Base-by-base conservation (phyloP, 768 basidiomycete species). In the Obba rivulosa region DNA sequence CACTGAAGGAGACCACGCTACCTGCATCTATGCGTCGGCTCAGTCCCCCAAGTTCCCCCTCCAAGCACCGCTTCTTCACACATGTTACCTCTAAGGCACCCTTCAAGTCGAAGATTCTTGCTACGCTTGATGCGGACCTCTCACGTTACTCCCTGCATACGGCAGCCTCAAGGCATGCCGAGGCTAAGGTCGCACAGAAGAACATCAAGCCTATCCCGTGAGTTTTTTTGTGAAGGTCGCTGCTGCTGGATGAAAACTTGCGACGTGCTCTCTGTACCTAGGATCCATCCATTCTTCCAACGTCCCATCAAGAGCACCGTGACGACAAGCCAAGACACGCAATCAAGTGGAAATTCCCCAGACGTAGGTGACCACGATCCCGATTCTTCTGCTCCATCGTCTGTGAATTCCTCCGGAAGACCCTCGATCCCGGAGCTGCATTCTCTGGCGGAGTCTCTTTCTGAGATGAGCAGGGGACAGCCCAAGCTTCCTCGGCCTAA, bases 71-170 rank as follows among this genome's bases (percentile, higher is more conserved):
- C 14, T 20, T 42, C 2, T 31, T 38, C 39, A 46, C 49, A 1
- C 49, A 53, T 14, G 10, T 31, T 16, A 8, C 45, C 16, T n/a
- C 43, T 1, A 23, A n/a, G 14, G 28, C 49, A 22, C 25, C 46
- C 10, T 41, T 35, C 22, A 53, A 46, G n/a, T 60, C 61, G 3
- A 58, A 48, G 39, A 40, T 62, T 3, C 51, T 62, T 2, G 55
- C 57, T 3, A 48, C 54, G 1, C 45, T 62, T 16, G 61, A 62
- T 42, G 55, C 53, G 10, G 51, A 53, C 41, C 46, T 58, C 16
- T 51, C 55, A 20, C 34, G 17, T 14, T 34, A 21, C 40, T 44
- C 18, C 45, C 37, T 4, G 14, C 43, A 11, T 23, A 50, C 16
- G 37, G 14, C 21, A 37, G 35, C 2, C 43, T 23, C 20, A 23